Evolutionary conservation across 2,329 filamentous ascomycete species (phyloP).

Genomic region (Epicoccum sorghinum): DNA sequence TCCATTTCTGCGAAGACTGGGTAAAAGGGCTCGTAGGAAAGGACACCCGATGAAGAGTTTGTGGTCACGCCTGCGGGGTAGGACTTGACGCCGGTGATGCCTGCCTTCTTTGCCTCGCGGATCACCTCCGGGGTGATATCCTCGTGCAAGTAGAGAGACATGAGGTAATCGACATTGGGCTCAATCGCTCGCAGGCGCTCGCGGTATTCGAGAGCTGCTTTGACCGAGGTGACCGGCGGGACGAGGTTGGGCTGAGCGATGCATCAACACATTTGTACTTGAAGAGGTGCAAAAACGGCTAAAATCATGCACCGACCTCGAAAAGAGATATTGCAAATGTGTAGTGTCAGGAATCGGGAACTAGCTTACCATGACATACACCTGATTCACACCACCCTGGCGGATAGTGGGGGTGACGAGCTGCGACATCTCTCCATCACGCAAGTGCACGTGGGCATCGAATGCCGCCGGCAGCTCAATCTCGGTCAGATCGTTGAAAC

Average conservation of each 20-base stretch:
- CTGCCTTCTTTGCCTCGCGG: slow-evolving; percentile 72
- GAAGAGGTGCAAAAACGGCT: not conserved
- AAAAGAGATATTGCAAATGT: not conserved
- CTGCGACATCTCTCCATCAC: slow-evolving; percentile 59
- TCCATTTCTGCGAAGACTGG: slow-evolving; percentile 91
- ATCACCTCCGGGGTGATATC: slow-evolving; percentile 62
- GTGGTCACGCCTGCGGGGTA: slow-evolving; percentile 61
- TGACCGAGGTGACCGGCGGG: slow-evolving; percentile 57
- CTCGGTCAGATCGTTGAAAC: slow-evolving; percentile 51
- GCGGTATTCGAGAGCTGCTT: slow-evolving; percentile 55
- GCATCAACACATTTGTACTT: slow-evolving; percentile 1
- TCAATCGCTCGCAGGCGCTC: slow-evolving; percentile 52
- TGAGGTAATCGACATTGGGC: slow-evolving; percentile 57
- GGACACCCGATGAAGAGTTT: slow-evolving; percentile 70
- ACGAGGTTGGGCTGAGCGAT: slow-evolving; percentile 55
- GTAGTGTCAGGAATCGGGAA: not conserved
- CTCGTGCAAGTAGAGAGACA: slow-evolving; percentile 59
- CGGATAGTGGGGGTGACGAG: slow-evolving; percentile 58
- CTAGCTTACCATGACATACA: slow-evolving; percentile 59
- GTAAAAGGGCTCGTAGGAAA: slow-evolving; percentile 73
- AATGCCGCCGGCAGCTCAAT: slow-evolving; percentile 56
- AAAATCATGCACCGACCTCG: not conserved
- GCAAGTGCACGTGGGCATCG: slow-evolving; percentile 59
- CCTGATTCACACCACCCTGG: slow-evolving; percentile 58
- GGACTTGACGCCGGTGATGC: slow-evolving; percentile 74